A percentile compares a stretch with the other conserved stretches of the same genome.
phyloP scores from a whole-genome alignment of 768 basidiomycete genomes.

The Lyophyllum semitale region DNA sequence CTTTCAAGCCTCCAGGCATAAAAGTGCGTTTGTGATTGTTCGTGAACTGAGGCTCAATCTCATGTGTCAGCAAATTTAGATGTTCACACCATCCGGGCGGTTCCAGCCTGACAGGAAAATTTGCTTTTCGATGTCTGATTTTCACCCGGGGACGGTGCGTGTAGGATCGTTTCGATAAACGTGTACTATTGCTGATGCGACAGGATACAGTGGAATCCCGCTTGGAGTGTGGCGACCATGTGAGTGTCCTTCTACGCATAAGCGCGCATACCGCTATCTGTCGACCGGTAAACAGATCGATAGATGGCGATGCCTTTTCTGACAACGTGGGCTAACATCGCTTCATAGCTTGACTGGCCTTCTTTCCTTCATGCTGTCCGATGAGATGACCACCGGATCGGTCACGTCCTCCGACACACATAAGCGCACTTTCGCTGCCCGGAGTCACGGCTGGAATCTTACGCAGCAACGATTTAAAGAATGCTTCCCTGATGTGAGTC shows the following conservation, averaged over 20 bases:
- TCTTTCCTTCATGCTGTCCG: conserved; percentile 91
- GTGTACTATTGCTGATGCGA: background rate
- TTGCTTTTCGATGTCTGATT: conserved; percentile 97
- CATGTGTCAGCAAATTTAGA: conserved; percentile 43
- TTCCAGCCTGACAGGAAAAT: conserved; percentile 95
- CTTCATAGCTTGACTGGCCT: conserved; percentile 83
- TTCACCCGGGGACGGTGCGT: conserved; percentile 85
- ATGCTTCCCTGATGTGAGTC: conserved; percentile 84
- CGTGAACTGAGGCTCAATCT: conserved; percentile 3
- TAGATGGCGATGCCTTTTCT: conserved; percentile 8
- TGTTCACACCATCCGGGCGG: conserved; percentile 89
- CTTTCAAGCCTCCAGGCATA: conserved; percentile 96
- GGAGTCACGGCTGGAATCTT: conserved; percentile 88
- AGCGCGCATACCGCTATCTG: conserved; percentile 7
- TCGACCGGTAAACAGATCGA: conserved; percentile 6
- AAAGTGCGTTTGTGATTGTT: conserved; percentile 55
- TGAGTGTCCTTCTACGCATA: conserved; percentile 40
- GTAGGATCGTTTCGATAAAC: background rate
- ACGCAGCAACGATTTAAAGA: conserved; percentile 79
- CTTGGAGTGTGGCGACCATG: conserved; percentile 96
- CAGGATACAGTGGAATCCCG: conserved; percentile 80
- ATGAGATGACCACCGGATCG: conserved; percentile 96
- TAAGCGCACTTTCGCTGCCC: conserved; percentile 72
- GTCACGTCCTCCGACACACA: conserved; percentile 79
- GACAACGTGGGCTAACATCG: conserved; percentile 10